phyloP scores from a whole-genome alignment of 192 early-diverging fungal species.

The Coemansia sp. region DNA sequence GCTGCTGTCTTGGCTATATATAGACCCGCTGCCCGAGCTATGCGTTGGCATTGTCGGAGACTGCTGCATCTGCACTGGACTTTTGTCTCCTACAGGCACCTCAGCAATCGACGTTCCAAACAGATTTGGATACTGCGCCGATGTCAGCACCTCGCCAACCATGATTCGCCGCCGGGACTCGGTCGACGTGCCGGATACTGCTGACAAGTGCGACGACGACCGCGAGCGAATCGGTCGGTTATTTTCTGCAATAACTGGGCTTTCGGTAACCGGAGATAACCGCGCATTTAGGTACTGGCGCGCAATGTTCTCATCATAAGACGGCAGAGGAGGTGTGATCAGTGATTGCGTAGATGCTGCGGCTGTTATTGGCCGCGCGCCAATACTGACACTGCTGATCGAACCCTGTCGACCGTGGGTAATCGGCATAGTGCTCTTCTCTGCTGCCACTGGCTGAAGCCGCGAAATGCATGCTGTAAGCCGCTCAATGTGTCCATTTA shows the following conservation, averaged over 20 bases:
- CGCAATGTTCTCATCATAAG: constrained; percentile 2
- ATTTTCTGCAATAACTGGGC: constrained; percentile 12
- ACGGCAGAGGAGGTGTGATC: constrained; percentile 6
- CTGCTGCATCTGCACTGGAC: constrained; percentile 8
- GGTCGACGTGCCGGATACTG: constrained; percentile 35
- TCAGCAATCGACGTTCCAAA: constrained; percentile 31
- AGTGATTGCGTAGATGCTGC: constrained; percentile 24
- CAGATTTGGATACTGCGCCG: constrained; percentile 42
- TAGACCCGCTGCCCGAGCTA: constrained; percentile 32
- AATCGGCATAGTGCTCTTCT: not conserved
- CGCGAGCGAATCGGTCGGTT: constrained; percentile 24
- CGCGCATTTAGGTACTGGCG: constrained; percentile 12
- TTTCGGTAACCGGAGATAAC: constrained; percentile 45
- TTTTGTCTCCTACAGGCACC: not conserved
- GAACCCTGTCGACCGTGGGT: constrained; percentile 39
- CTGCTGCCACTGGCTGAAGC: constrained; percentile 22
- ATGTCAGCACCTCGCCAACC: constrained; percentile 36
- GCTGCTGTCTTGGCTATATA: constrained; percentile 31
- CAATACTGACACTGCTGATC: constrained; percentile 16
- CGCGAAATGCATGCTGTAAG: constrained; percentile 46
- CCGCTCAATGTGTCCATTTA: constrained; percentile 47
- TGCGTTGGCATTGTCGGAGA: constrained; percentile 17
- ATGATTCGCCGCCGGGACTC: constrained; percentile 53
- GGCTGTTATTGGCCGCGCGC: constrained; percentile 11
- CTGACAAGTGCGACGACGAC: constrained; percentile 47